Evolutionary conservation across 345 rosid genomes (phyloP), one percentile per base, ranked within the genome.

Genomic region (Mallotus nudiflorus): DNA sequence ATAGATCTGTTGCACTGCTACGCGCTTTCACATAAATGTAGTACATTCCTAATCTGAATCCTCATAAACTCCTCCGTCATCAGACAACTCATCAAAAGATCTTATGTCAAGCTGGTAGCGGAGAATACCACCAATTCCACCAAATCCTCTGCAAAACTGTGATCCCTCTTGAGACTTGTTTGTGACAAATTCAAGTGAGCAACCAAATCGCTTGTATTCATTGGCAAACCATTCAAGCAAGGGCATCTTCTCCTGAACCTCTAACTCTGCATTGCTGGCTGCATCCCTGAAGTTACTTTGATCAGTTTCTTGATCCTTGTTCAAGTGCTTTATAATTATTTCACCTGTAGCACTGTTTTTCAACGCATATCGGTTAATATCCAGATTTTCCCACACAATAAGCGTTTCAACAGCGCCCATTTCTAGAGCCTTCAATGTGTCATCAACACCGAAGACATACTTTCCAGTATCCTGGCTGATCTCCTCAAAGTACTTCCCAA

Each of bases 61-160:
- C 39, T 65, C 62, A 18, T 66, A 71, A 9, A 54, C 69, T 61
- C 33, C 74, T 24, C 67, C 81, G 29, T 67, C 69, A 39, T 66
- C 52, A 40, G 59, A 65, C 25, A 49, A 49, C 62, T 73, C 81
- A 57, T 64, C 77, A n/a, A 77, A 78, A 4, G 71, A 18, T 64
- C 77, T 65, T 5, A 52, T 78, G 52, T 73, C 81, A 12, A 76
- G 74, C 42, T 73, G 76, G 76, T 75, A 72, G 22, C 74, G 74
- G 27, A 77, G 84, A 58, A 81, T 77, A 29, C 78, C 78, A 6
- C 86, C 81, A 18, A 74, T 73, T 24, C 85, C 82, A 66, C 81
- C 82, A 71, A 73, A 79, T 7, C 75, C 83, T 29, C 62, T 67
- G 73, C 83, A 82, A 63, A 82, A 76, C 54, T 68, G 70, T 11